Evolutionary conservation across 805 yeast genomes (phyloP).

Genomic region (Wickerhamiella galacta): DNA sequence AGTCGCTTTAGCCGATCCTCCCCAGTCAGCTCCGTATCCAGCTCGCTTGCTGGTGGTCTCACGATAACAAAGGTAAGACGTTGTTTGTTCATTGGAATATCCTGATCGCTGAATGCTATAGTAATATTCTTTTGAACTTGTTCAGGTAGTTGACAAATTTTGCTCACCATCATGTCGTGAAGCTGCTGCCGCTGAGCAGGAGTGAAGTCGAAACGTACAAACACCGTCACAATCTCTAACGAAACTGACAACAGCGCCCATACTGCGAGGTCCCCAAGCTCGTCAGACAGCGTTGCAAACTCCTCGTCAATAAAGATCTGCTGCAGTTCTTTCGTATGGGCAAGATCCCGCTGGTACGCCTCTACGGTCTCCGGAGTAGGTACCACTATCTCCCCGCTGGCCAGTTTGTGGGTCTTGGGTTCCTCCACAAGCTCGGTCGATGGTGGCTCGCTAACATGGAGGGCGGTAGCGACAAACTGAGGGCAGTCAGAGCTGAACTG

Average conservation of each 20-base stretch:
- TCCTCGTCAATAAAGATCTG: not conserved
- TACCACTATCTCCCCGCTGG: constrained; percentile 1
- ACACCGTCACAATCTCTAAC: constrained; percentile 1
- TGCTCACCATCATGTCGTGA: too few species aligned
- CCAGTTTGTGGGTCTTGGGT: constrained; percentile 3
- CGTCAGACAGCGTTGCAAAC: not conserved
- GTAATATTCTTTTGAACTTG: too few species aligned
- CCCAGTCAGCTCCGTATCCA: not conserved
- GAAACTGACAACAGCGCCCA: constrained; percentile 5
- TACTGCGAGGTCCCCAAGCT: not conserved
- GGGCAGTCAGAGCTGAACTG: too few species aligned
- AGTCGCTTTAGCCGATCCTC: not conserved
- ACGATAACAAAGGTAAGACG: not conserved
- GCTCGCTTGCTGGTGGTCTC: not conserved
- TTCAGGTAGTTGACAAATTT: too few species aligned
- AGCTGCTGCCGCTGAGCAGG: not conserved
- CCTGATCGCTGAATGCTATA: too few species aligned
- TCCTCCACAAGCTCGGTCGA: not conserved
- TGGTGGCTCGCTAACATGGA: too few species aligned
- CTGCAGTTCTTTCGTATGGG: not conserved
- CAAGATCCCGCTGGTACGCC: not conserved
- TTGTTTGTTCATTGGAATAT: too few species aligned
- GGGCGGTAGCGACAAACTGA: too few species aligned
- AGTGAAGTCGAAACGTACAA: constrained; percentile 1
- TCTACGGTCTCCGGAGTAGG: constrained; percentile 1